Evolutionary conservation across 495 filamentous ascomycete species (phyloP).

Genomic region (Glutinoglossum americanum): DNA sequence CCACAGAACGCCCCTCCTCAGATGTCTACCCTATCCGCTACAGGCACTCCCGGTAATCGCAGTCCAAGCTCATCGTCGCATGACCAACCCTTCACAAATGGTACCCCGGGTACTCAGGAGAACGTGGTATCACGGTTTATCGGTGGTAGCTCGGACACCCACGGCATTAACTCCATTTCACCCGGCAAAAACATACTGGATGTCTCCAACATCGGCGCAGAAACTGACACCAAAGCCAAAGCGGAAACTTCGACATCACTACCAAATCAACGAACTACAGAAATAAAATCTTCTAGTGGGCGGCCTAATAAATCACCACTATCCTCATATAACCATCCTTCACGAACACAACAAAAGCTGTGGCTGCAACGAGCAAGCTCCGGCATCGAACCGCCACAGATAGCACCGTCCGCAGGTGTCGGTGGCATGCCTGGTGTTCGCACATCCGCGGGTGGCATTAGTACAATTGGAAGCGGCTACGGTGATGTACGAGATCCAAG

Average conservation of each 20-base stretch:
- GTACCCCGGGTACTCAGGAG: constrained; percentile 15
- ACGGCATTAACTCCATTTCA: constrained; percentile 9
- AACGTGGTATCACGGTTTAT: constrained; percentile 8
- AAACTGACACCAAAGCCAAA: neutral
- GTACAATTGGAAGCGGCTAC: neutral
- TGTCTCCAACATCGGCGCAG: neutral
- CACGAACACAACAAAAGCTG: constrained; percentile 48
- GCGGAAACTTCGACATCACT: neutral
- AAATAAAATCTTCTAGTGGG: neutral
- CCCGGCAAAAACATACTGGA: neutral
- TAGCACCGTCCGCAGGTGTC: constrained; percentile 19
- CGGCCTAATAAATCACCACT: neutral
- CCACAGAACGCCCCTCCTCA: constrained; percentile 34
- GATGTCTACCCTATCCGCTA: constrained; percentile 34
- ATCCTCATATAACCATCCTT: constrained; percentile 21
- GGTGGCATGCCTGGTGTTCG: constrained; percentile 7
- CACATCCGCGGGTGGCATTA: neutral
- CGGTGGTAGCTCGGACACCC: constrained; percentile 5
- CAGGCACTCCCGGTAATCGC: constrained; percentile 22
- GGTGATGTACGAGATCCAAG: constrained; percentile 27
- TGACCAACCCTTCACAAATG: constrained; percentile 18
- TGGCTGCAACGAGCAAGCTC: constrained; percentile 47
- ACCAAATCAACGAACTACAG: neutral
- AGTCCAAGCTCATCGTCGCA: constrained; percentile 18
- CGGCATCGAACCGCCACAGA: constrained; percentile 30